Evolutionary conservation across 208 protist genomes (phyloP).

Genomic region (Novymonas esmeraldas): DNA sequence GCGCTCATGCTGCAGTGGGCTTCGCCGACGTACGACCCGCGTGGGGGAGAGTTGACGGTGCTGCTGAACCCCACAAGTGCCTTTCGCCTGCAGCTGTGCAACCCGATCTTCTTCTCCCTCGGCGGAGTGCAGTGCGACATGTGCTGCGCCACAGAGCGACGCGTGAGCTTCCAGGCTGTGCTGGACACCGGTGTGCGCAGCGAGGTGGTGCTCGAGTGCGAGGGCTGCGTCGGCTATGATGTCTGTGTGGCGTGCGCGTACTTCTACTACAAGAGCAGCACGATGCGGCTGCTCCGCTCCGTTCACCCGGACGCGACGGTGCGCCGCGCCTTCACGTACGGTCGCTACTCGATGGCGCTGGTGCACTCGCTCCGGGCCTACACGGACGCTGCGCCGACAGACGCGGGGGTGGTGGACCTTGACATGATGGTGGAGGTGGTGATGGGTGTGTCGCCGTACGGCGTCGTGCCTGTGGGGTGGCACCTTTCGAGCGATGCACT

Average conservation of each 20-base stretch:
- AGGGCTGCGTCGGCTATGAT: constrained; percentile 35
- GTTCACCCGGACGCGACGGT: constrained; percentile 25
- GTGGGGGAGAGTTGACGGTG: constrained; percentile 26
- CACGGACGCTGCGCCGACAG: constrained; percentile 4
- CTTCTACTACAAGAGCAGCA: constrained; percentile 39
- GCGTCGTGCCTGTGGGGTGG: constrained; percentile 44
- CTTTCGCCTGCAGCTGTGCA: constrained; percentile 34
- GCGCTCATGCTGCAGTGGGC: constrained; percentile 23
- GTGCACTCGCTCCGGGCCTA: constrained; percentile 24
- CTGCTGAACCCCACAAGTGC: constrained; percentile 25
- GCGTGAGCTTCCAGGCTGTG: constrained; percentile 33
- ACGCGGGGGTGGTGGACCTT: not conserved
- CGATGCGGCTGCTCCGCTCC: constrained; percentile 31
- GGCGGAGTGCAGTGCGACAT: constrained; percentile 27
- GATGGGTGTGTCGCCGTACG: constrained; percentile 30
- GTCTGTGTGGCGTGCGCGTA: constrained; percentile 49
- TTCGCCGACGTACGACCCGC: constrained; percentile 25
- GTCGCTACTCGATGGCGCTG: constrained; percentile 15
- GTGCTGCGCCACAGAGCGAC: constrained; percentile 18
- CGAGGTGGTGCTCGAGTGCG: constrained; percentile 14
- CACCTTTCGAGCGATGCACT: constrained; percentile 18
- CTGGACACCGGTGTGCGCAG: constrained; percentile 30
- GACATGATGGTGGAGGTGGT: constrained; percentile 19
- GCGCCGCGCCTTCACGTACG: constrained; percentile 27
- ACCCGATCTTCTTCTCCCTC: constrained; percentile 15